Conservation (phyloP, 2,329 filamentous ascomycete genomes). For the Pseudopithomyces maydicus region DNA sequence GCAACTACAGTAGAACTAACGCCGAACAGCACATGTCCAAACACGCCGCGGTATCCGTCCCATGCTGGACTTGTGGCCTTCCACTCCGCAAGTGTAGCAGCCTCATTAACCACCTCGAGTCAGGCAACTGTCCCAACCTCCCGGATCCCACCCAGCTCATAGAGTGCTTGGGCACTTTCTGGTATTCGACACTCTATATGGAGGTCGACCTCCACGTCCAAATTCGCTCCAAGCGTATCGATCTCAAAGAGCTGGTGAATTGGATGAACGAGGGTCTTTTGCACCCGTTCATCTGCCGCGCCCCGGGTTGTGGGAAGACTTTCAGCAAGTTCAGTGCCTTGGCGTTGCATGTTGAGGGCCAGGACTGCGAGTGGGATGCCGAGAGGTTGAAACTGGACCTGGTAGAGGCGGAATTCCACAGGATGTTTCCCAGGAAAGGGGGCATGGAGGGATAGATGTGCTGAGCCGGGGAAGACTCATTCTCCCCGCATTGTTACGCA, state of each 20-base stretch:
- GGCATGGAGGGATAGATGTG: slow-evolving; percentile 2
- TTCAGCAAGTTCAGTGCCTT: slow-evolving; percentile 35
- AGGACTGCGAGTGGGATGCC: slow-evolving; percentile 33
- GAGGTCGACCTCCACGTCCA: slow-evolving; percentile 40
- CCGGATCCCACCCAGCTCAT: slow-evolving; percentile 57
- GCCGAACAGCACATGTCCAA: slow-evolving; percentile 34
- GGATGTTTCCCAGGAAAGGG: slow-evolving; percentile 15
- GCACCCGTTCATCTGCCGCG: slow-evolving; percentile 38
- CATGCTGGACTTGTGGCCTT: slow-evolving; percentile 32
- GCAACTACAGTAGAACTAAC: not conserved
- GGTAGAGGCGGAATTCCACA: slow-evolving; percentile 27
- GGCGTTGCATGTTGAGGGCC: slow-evolving; percentile 34
- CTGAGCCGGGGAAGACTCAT: not conserved
- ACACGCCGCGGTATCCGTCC: slow-evolving; percentile 22
- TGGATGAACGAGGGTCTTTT: slow-evolving; percentile 32
- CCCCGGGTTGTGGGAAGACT: slow-evolving; percentile 24
- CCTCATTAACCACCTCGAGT: slow-evolving; percentile 52
- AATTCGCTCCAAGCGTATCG: slow-evolving; percentile 30
- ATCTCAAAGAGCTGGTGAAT: slow-evolving; percentile 23
- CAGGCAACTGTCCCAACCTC: slow-evolving; percentile 69
- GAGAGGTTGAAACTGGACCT: slow-evolving; percentile 27
- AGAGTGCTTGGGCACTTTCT: slow-evolving; percentile 36
- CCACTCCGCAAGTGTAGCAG: slow-evolving; percentile 30
- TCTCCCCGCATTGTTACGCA: not conserved
- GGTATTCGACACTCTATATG: slow-evolving; percentile 42